Evolutionary conservation across 805 yeast genomes (phyloP), one percentile per base, ranked within the genome.

Genomic region (Pichia nakasei): DNA sequence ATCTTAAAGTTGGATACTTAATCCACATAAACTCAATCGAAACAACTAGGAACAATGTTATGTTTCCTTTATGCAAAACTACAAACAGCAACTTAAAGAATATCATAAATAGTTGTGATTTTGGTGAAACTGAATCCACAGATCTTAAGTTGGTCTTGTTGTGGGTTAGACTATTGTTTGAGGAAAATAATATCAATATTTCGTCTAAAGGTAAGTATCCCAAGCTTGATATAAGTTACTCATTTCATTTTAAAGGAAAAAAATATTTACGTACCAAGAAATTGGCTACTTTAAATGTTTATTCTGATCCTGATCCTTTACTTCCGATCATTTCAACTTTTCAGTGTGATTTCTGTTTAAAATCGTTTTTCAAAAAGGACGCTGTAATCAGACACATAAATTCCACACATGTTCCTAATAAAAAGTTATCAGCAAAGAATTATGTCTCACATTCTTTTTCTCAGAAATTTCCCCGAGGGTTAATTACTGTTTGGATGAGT

Each of bases 341-440:
- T 22, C 39, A 46, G 31, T 49, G 52, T 38, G 43, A 46, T 29
- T 33, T 36, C 17, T 49, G 52, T 44, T 24, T 44, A 19, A 44
- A 44, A 27, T 40, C 44, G 2, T 33, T 21, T 21, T 17, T 13
- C 5, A 19, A 15, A 5, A 20, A 31, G 3, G 37, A 33, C n/a
- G 9, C 8, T 12, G 20, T 33, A 9, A 39, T 22, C 22, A 17
- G 15, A 4, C 47, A 44, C 33, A 44, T 44, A 4, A 36, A 35
- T 24, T 15, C 26, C 9, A 22, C 15, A 17, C 47, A 40, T 26
- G 20, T 9, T 35, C 12, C 22, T 5, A 27, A 22, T 3, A 22
- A 24, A n/a, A 22, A 24, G 7, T 22, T 13, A 9, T 13, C 7
- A 29, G 13, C 47, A 17, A 40, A 3, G 4, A 31, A 37, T 33